Percentiles rank a stretch among this genome's conserved stretches.
Conservation (phyloP, 495 filamentous ascomycete species). For the Tuber borchii region DNA sequence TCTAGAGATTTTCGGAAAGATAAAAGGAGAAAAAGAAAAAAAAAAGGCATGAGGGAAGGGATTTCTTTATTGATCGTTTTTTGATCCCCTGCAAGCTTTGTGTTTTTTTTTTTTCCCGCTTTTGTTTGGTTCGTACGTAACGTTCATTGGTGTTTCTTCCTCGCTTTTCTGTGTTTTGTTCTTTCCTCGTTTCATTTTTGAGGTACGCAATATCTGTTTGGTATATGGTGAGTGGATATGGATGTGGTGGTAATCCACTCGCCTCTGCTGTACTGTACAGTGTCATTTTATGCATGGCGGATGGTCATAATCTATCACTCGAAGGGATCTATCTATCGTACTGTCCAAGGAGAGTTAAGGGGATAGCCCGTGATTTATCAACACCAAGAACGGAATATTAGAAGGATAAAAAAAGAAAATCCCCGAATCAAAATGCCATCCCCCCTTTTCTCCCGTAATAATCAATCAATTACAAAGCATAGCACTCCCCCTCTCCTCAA, state of each 20-base stretch:
- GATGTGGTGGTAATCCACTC: background rate
- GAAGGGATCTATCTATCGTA: background rate
- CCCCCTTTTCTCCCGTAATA: background rate
- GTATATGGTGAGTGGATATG: background rate
- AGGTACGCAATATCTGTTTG: background rate
- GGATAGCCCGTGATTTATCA: background rate
- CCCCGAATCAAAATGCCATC: background rate
- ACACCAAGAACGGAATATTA: background rate
- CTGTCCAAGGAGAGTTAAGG: background rate
- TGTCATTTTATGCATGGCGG: background rate
- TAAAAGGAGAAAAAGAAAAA: background rate
- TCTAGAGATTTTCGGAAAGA: background rate
- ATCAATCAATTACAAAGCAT: background rate
- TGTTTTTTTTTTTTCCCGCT: background rate
- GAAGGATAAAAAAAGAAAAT: background rate
- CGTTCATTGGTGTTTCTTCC: background rate
- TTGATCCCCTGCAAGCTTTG: background rate
- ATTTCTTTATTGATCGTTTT: background rate
- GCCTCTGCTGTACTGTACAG: background rate
- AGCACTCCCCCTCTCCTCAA: background rate
- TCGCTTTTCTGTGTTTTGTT: background rate
- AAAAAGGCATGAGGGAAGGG: background rate
- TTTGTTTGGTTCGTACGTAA: background rate
- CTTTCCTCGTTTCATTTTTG: background rate
- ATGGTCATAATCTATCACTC: background rate